These are phyloP conservation scores for Tirmania nivea DNA, from an alignment of 495 filamentous ascomycete species.

Conservation along the genomic window DNA sequence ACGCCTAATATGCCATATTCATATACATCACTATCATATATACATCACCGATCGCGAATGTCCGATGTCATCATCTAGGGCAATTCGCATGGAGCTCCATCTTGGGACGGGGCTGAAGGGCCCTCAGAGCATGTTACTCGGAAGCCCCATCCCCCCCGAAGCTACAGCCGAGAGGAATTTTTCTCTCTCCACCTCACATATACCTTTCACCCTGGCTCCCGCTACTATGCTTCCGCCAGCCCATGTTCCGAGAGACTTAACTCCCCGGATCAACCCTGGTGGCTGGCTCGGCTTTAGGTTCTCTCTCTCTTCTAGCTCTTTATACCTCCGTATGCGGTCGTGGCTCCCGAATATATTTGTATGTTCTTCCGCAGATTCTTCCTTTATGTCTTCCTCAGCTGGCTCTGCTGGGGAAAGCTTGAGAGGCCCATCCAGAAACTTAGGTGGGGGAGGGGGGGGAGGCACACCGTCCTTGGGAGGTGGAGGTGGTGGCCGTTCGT, in stretches of 20 bases:
- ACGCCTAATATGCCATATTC: too few relatives aligned
- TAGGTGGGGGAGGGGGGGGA: conserved; percentile 1
- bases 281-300: conserved; percentile 27
- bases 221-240: conserved; percentile 65
- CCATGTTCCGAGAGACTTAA: conserved; percentile 77
- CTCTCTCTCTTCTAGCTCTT: conserved; percentile 30
- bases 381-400: conserved; percentile 20
- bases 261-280: conserved; percentile 40
- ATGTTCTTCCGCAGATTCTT: conserved; percentile 18
- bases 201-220: conserved; percentile 51
- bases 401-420: conserved; percentile 3
- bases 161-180: conserved; percentile 14
- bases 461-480: conserved; percentile 3
- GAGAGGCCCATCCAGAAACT: not conserved
- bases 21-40: too few relatives aligned
- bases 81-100: too few relatives aligned
- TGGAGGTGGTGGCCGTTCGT: conserved; percentile 5
- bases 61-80: too few relatives aligned
- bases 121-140: not conserved
- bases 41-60: too few relatives aligned
- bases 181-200: conserved; percentile 72
- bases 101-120: too few relatives aligned
- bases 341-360: conserved; percentile 20
- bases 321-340: conserved; percentile 41
- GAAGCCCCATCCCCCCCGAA: conserved; percentile 13